Percentiles rank a stretch among this genome's conserved stretches.
These are phyloP conservation scores for Clavispora asparagi DNA, from an alignment of 805 yeast species.

Conservation along the genomic window DNA sequence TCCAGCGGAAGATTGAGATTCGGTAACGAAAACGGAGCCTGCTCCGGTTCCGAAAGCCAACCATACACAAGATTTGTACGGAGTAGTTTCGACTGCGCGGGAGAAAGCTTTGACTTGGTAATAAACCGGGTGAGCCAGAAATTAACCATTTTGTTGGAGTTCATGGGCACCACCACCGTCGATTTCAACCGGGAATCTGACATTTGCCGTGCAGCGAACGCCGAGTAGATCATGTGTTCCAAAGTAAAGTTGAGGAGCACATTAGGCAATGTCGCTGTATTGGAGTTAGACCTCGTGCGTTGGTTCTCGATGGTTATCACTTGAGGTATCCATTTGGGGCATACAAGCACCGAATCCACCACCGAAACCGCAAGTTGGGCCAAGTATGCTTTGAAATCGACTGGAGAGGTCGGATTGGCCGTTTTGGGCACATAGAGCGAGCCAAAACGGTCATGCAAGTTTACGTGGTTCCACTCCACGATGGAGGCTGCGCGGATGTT, in stretches of 20 bases:
- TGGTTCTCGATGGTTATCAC: conserved; percentile 35
- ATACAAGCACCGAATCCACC: conserved; percentile 16
- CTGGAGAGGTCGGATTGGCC: conserved; percentile 6
- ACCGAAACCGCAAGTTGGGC: conserved; percentile 16
- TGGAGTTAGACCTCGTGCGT: conserved; percentile 31
- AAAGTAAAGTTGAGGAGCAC: conserved; percentile 34
- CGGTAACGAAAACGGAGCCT: conserved; percentile 8
- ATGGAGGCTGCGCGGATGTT: background rate
- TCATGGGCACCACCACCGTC: conserved; percentile 29
- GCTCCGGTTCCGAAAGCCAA: conserved; percentile 9
- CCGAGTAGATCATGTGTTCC: conserved; percentile 33
- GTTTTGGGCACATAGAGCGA: conserved; percentile 6
- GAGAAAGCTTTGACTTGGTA: conserved; percentile 9
- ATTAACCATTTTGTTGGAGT: conserved; percentile 31
- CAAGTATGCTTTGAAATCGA: conserved; percentile 26
- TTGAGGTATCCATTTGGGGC: conserved; percentile 14
- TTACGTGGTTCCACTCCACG: conserved; percentile 21
- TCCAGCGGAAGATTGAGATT: background rate
- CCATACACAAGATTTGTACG: conserved; percentile 9
- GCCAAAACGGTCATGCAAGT: conserved; percentile 21
- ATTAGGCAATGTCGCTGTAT: conserved; percentile 33
- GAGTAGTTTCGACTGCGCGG: conserved; percentile 7
- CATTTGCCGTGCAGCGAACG: conserved; percentile 18
- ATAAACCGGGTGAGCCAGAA: conserved; percentile 35
- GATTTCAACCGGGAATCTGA: conserved; percentile 5